Base-by-base conservation (phyloP, 2,329 filamentous ascomycete genomes). In the Xylaria hypoxylon region DNA sequence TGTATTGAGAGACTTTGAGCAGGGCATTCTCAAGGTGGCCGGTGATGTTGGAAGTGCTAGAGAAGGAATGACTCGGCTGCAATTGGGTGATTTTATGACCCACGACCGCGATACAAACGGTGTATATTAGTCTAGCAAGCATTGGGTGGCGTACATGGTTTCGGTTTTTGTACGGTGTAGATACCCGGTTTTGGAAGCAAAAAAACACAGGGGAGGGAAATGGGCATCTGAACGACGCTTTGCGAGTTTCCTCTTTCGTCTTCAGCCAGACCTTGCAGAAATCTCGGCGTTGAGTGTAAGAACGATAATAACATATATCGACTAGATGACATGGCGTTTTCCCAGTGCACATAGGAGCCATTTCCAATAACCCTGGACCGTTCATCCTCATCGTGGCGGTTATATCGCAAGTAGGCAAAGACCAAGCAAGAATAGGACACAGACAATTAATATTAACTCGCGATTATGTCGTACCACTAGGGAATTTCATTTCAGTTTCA, bases 1-100 rank as follows among this genome's bases (percentile, higher is more conserved):
- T 13, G 88, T 89, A 48, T 81, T 91, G 69, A 81, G 85, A 19
- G 89, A 91, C 70, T 89, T 91, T 67, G 88, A 91, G 78, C 83
- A 86, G 71, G 85, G 88, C 63, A 89, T 91, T 62, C 77, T 90
- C 62, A 85, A 86, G 59, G 88, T 90, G 62, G 89, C 89, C 5
- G 82, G 84, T 26, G 84, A 87, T 62, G 83, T 91, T 56, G 88
- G 87, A 2, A 80, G 80, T 52, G 84, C 84, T 4, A 85, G 87
- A 67, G 89, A 91, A 75, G 85, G 85, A 40, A 83, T 90, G 63
- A 88, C 89, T 61, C 84, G 84, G 69, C 76, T 90, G 59, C 85
- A 86, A 71, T 73, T 85, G 44, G 87, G 86, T 19, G 80, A 81
- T 15, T 82, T 83, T 63, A 77, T 82, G 70, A 77, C 75, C 6